Evolutionary conservation across 306 rosid species (phyloP), one percentile per base, ranked within the genome.

Genomic region (Ziziphus jujuba): DNA sequence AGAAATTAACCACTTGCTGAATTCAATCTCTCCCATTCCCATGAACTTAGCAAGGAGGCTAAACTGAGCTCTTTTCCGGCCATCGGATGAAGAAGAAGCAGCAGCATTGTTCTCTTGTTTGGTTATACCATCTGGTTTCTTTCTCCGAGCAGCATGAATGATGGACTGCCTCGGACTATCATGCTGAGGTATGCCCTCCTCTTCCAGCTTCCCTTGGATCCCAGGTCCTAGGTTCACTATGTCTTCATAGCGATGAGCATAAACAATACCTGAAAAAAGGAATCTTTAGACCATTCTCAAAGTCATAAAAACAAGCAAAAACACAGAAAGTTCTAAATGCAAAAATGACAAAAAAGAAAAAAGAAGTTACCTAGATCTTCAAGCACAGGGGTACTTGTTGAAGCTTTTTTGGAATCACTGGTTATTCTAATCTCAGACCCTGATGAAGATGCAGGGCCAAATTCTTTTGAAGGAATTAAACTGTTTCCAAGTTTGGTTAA

Each of bases 211-310:
- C 74, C 66, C 87, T 72, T 52, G 85, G 69, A 38, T 65, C 28
- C 73, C 84, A 22, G 86, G 71, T 70, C 89, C 75, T 17, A 20
- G 73, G 75, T 87, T 92, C 69, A 92, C 88, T 9, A 89, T 12
- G 74, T 92, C 92, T 81, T 89, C 97, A 43, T 92, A 87, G 60
- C 91, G 87, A 80, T 92, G 98, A 52, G 96, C 74, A 65, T 92
- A 92, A 55, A 92, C 86, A 51, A 87, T 22, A 44, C 98, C 98
- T 92, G 50, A 71, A 35, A 66, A 21, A 11, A 48, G 36, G 9
- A 11, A 24, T 56, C 19, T 13, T 28, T 2, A 50, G 55, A 22
- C 22, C 55, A n/a, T 50, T 50, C 22, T 50, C 55, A 50, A 50
- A 19, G 8, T 22, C 55, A 50, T 6, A 20, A 56, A 23, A 56